These are phyloP conservation scores for Saprolegnia parasitica DNA, from an alignment of 352 stramenopile species.

Conservation along the genomic window DNA sequence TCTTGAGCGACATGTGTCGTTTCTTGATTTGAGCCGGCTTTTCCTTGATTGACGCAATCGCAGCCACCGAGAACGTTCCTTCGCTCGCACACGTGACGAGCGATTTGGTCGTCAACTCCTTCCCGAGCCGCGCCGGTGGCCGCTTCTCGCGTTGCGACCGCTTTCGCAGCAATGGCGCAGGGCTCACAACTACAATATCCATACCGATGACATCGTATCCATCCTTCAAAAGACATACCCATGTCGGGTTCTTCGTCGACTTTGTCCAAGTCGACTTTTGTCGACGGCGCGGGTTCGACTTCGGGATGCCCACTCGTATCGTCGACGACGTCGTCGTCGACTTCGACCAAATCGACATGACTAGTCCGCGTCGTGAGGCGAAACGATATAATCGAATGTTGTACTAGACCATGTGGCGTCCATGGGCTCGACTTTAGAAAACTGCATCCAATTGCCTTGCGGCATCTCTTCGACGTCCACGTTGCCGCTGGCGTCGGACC, in stretches of 20 bases:
- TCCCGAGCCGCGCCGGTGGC: background rate
- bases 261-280: background rate
- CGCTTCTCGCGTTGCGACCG: slow-evolving; percentile 2
- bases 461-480: slow-evolving; percentile 16
- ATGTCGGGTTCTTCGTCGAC: slow-evolving; percentile 2
- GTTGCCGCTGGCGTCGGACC: background rate
- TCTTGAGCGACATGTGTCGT: slow-evolving; percentile 3
- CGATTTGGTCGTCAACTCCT: slow-evolving; percentile 1
- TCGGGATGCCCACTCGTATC: slow-evolving; percentile 3
- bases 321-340: slow-evolving; percentile 8
- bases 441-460: slow-evolving; percentile 1
- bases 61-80: background rate
- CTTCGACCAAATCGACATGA: background rate
- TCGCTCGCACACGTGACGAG: slow-evolving; percentile 4
- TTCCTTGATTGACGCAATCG: background rate
- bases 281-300: background rate
- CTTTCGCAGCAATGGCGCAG: background rate
- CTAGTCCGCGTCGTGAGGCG: background rate
- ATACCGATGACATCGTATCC: too few relatives aligned
- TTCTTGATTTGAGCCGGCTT: slow-evolving; percentile 1
- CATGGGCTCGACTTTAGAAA: slow-evolving; percentile 16
- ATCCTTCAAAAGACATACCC: too few relatives aligned
- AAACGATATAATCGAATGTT: too few relatives aligned
- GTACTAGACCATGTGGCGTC: slow-evolving; percentile 8
- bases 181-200: background rate